Base-by-base conservation (phyloP, 768 basidiomycete species). In the Auricularia auricula-judae region DNA sequence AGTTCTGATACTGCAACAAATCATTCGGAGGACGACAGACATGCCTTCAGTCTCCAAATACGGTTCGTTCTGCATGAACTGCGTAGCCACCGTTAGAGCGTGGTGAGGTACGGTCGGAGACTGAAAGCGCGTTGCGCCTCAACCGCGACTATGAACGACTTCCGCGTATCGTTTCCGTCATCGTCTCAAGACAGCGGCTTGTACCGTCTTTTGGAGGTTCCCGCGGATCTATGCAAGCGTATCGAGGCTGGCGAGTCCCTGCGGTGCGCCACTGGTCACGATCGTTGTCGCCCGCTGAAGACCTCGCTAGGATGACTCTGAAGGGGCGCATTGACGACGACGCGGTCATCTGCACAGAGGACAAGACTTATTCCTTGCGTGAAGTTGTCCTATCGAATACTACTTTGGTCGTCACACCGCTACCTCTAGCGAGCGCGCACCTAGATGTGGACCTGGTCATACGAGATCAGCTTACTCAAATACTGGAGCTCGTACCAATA, bases 341-440 rank as follows among this genome's bases (percentile, higher is more conserved):
- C 69, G 96, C 95, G 0, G 93, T 97, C 0, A 76, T 96, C 8
- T 98, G 96, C 73, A 96, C 94, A 0, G 69, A 79, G 0, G 80
- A 86, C 65, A 85, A 83, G 72, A 98, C 96, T 0, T 99, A 88
- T 72, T 71, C 82, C 2, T 76, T 98, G 34, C 86, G 95, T 64
- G 89, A 93, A 0, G 87, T 98, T n/a, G 81, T 82, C 8, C 78
- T 97, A 59, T 97, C 94, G 18, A 98, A 98, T 74, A 87, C 93
- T 0, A 76, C 95, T 39, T 78, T 94, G 12, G 82, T 98, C 54
- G 79, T 89, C 66, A 85, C 86, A 2, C 77, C 85, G 18, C 76
- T 79, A 2, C 71, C 76, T 44, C 67, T 69, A 3, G 67, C 71
- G 54, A 66, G 66, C 12, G 58, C 12, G 3, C 62, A 63, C 62